A percentile compares a stretch with the other conserved stretches of the same genome.
Evolutionary conservation across 2,329 filamentous ascomycete genomes (phyloP).

Genomic region (Colletotrichum horii): DNA sequence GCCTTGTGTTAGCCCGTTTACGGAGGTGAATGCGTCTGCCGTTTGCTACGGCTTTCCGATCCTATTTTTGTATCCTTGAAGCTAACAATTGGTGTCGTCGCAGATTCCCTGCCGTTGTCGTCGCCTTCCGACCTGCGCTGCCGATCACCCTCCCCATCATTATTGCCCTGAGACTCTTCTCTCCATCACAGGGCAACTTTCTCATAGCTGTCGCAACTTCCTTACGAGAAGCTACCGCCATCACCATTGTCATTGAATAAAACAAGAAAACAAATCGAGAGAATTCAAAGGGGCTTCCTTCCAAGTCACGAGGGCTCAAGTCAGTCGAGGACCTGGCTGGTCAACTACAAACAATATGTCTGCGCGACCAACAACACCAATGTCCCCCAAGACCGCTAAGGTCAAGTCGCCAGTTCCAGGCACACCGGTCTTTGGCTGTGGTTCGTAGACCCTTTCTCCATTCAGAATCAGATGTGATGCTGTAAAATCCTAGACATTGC

Average conservation of each 20-base stretch:
- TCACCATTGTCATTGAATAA: background rate
- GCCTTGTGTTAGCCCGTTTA: background rate
- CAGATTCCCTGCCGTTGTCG: background rate
- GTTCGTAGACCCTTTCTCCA: constrained; percentile 45
- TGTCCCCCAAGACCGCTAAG: constrained; percentile 62
- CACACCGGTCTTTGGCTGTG: constrained; percentile 67
- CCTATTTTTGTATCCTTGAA: background rate
- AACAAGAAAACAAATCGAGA: background rate
- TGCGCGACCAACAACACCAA: constrained; percentile 52
- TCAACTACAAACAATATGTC: constrained; percentile 39
- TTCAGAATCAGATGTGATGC: background rate
- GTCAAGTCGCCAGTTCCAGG: constrained; percentile 65
- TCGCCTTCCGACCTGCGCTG: background rate
- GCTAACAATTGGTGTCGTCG: background rate
- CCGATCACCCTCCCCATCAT: background rate
- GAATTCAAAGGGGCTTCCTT: background rate
- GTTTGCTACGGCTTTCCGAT: background rate
- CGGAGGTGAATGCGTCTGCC: background rate
- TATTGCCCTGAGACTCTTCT: background rate
- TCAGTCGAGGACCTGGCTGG: background rate
- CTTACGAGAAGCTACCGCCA: background rate
- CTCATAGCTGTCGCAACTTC: background rate
- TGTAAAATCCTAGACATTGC: background rate
- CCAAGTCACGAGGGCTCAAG: background rate
- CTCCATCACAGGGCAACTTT: background rate